These are phyloP conservation scores for Yamadazyma philogaea DNA, from an alignment of 805 yeast genomes.

Conservation along the genomic window DNA sequence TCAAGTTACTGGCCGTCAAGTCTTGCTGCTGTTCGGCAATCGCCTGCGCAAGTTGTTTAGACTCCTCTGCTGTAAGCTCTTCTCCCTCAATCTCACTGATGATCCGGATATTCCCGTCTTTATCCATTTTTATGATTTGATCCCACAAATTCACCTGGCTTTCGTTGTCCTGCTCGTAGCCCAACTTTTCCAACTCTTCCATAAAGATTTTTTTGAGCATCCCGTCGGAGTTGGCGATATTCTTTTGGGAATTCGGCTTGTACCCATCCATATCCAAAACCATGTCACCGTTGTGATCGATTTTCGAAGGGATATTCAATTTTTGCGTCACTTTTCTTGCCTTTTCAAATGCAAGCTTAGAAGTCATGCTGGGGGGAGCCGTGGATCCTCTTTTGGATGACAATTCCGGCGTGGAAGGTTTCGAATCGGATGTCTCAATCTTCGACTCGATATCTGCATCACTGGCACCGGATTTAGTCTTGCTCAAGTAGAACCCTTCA, in stretches of 20 bases:
- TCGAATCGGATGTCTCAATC: constrained; percentile 21
- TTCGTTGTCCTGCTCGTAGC: constrained; percentile 13
- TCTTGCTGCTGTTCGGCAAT: constrained; percentile 21
- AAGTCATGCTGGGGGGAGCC: constrained; percentile 24
- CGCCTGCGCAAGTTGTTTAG: constrained; percentile 12
- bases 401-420: constrained; percentile 10
- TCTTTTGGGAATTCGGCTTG: constrained; percentile 73
- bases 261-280: constrained; percentile 94
- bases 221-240: constrained; percentile 72
- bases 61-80: constrained; percentile 9
- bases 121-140: constrained; percentile 48
- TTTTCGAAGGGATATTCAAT: constrained; percentile 81
- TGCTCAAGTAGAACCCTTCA: constrained; percentile 36
- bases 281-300: constrained; percentile 86
- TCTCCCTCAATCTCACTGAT: constrained; percentile 33
- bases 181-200: constrained; percentile 57
- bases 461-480: not conserved
- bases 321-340: constrained; percentile 63
- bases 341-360: constrained; percentile 50
- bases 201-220: constrained; percentile 66
- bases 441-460: constrained; percentile 28
- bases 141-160: constrained; percentile 29
- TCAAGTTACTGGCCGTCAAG: constrained; percentile 9
- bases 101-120: constrained; percentile 66
- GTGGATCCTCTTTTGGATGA: constrained; percentile 18